phyloP scores from a whole-genome alignment of 345 rosid species.

The Rhizophora apiculata region DNA sequence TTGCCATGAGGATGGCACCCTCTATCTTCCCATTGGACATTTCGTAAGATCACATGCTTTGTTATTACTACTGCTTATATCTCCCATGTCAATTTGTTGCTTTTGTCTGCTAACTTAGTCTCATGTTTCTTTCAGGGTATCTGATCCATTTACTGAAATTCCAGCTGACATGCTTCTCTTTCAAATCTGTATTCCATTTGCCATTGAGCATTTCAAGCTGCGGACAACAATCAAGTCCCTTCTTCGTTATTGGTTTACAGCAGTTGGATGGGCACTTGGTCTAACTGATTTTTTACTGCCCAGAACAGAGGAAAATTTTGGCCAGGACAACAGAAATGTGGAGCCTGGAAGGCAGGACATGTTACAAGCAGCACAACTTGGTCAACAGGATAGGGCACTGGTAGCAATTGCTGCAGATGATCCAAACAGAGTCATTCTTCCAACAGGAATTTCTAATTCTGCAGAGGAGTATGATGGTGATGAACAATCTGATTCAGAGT shows the following conservation, averaged over 20 bases:
- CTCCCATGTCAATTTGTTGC: background rate
- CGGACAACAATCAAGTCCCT: conserved; percentile 87
- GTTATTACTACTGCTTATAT: conserved; percentile 4
- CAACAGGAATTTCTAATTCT: conserved; percentile 36
- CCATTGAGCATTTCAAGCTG: conserved; percentile 82
- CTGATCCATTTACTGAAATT: conserved; percentile 98
- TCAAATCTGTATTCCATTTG: conserved; percentile 98
- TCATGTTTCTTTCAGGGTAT: conserved; percentile 53
- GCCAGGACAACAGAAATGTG: conserved; percentile 69
- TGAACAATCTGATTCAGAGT: conserved; percentile 89
- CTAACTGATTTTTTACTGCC: conserved; percentile 81
- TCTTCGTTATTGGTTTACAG: conserved; percentile 84
- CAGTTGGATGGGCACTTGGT: conserved; percentile 94
- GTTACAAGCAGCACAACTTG: conserved; percentile 47
- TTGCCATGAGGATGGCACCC: conserved; percentile 88
- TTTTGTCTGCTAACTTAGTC: conserved; percentile 17
- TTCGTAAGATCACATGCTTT: conserved; percentile 51
- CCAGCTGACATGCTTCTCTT: conserved; percentile 98
- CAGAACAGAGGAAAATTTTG: conserved; percentile 67
- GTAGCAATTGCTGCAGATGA: conserved; percentile 51
- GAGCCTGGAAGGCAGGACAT: conserved; percentile 80
- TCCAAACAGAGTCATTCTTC: conserved; percentile 42
- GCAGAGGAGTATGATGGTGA: conserved; percentile 71
- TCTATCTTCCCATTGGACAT: conserved; percentile 91
- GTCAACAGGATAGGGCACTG: conserved; percentile 65